These are phyloP conservation scores for Paramarasmius palmivorus DNA, from an alignment of 1,284 basidiomycete genomes.

Conservation along the genomic window DNA sequence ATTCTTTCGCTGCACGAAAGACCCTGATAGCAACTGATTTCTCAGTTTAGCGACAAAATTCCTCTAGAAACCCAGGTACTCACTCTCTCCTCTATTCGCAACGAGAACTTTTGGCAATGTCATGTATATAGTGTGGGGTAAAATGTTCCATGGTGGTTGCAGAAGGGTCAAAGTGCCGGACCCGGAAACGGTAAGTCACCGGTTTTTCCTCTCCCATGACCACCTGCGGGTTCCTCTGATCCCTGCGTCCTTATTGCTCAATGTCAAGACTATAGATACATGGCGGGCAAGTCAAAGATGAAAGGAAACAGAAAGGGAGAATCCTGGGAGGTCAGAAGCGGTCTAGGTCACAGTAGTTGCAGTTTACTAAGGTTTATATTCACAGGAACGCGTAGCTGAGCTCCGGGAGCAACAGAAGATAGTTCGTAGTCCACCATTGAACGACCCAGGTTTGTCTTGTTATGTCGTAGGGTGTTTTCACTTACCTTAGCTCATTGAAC, in stretches of 20 bases:
- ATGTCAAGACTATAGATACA: background rate
- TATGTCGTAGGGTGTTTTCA: background rate
- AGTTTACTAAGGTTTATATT: background rate
- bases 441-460: conserved; percentile 21
- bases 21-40: conserved; percentile 32
- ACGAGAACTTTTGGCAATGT: conserved; percentile 35
- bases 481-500: conserved; percentile 10
- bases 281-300: conserved; percentile 18
- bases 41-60: background rate
- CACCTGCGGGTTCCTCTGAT: background rate
- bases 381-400: conserved; percentile 31
- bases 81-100: conserved; percentile 38
- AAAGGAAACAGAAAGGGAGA: conserved; percentile 14
- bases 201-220: conserved; percentile 1
- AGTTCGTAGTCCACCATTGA: conserved; percentile 31
- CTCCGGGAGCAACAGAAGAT: conserved; percentile 32
- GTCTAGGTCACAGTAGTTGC: background rate
- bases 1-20: conserved; percentile 30
- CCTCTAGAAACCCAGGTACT: conserved; percentile 15
- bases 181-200: background rate
- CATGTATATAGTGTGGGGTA: conserved; percentile 10
- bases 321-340: conserved; percentile 30
- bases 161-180: background rate
- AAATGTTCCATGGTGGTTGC: conserved; percentile 3
- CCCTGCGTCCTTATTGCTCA: background rate